Evolutionary conservation across 768 basidiomycete species (phyloP).

Genomic region (Auriscalpium vulgare): DNA sequence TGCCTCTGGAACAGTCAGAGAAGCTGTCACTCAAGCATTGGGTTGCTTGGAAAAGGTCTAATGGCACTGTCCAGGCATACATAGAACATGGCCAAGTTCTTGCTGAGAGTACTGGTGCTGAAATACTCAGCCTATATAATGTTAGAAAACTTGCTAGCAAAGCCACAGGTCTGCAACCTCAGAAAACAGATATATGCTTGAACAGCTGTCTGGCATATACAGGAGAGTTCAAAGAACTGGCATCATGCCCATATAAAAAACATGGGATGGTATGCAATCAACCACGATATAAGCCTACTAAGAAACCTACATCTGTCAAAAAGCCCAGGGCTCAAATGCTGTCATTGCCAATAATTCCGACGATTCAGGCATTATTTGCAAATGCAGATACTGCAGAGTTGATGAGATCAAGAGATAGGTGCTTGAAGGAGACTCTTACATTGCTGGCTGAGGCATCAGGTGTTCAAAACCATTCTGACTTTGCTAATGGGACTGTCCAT

Average conservation of each 20-base stretch:
- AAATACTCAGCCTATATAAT: neutral
- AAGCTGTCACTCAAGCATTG: neutral
- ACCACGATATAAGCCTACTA: neutral
- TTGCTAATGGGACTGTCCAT: neutral
- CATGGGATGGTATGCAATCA: neutral
- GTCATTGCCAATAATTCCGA: neutral
- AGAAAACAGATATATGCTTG: neutral
- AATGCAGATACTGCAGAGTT: neutral
- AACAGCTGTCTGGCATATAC: conserved; percentile 1
- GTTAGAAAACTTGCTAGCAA: neutral
- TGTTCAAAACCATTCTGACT: neutral
- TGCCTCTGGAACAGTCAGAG: neutral
- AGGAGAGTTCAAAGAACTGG: neutral
- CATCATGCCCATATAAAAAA: neutral
- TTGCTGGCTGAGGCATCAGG: neutral
- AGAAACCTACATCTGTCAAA: neutral
- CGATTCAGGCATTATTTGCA: neutral
- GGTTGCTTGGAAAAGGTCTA: neutral
- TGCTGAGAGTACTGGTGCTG: neutral
- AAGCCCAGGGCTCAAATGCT: neutral
- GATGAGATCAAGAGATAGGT: neutral
- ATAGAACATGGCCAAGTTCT: neutral
- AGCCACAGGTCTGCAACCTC: neutral
- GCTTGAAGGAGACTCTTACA: neutral
- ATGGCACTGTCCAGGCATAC: neutral